Conservation (phyloP, 73 alveolate species). For the Blepharisma japonicum region DNA sequence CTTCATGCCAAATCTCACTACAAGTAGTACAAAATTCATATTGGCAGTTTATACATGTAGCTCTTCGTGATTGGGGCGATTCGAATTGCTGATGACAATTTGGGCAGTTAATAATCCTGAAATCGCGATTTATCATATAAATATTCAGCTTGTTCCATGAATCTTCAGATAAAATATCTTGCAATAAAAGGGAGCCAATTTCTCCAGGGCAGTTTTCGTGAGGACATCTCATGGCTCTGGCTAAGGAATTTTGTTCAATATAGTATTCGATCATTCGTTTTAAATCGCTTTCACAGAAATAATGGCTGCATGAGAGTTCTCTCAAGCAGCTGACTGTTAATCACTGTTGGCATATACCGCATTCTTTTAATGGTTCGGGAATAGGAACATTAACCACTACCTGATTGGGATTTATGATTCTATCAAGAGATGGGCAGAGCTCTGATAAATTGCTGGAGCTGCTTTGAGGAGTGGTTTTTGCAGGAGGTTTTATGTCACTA, state of each 20-base stretch:
- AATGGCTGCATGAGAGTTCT: neutral
- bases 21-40: neutral
- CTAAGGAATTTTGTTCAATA: neutral
- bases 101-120: neutral
- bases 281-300: neutral
- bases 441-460: too few species aligned
- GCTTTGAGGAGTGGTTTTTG: too few species aligned
- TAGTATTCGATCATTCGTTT: neutral
- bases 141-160: neutral
- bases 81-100: neutral
- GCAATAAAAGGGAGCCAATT: neutral
- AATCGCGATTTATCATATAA: neutral
- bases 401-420: too few species aligned
- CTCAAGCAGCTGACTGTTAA: too few species aligned
- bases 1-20: neutral
- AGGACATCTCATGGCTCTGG: too few species aligned
- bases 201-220: too few species aligned
- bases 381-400: too few species aligned
- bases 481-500: too few species aligned
- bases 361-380: too few species aligned
- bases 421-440: too few species aligned
- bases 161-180: neutral
- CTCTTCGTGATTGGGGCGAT: neutral
- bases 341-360: too few species aligned
- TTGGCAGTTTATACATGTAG: neutral